phyloP scores from a whole-genome alignment of 306 rosid species.

The Rubus idaeus region DNA sequence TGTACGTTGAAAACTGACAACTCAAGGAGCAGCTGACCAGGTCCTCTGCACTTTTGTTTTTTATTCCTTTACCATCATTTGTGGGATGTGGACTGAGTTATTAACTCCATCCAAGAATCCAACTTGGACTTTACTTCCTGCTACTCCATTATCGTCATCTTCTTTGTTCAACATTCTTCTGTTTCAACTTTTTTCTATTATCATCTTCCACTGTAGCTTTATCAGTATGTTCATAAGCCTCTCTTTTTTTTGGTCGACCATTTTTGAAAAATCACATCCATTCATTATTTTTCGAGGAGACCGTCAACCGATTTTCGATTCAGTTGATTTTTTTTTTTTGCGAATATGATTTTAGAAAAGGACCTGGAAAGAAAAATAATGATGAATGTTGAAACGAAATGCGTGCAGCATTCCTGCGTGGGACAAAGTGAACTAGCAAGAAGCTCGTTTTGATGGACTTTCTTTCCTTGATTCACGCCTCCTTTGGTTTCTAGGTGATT shows the following conservation, averaged over 20 bases:
- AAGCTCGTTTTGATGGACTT: neutral
- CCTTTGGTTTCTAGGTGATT: conserved; percentile 5
- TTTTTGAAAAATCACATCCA: no score
- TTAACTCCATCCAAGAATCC: neutral
- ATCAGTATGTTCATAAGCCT: neutral
- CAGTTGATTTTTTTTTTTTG: neutral
- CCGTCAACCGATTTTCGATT: neutral
- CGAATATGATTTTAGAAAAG: neutral
- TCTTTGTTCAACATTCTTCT: neutral
- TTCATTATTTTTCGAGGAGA: neutral
- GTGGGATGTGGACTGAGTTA: conserved; percentile 5
- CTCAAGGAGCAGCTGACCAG: neutral
- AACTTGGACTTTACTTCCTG: neutral
- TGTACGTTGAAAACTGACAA: neutral
- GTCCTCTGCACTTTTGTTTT: neutral
- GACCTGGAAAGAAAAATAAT: neutral
- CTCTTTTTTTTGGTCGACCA: no score
- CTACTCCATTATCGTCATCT: neutral
- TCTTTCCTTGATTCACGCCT: conserved; percentile 4
- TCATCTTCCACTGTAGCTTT: neutral
- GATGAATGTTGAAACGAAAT: neutral
- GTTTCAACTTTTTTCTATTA: neutral
- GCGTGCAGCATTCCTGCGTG: neutral
- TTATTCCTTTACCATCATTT: neutral
- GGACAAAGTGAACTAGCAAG: conserved; percentile 1